Base-by-base conservation (phyloP, 108 stramenopile species). In the Fistulifera solaris region DNA sequence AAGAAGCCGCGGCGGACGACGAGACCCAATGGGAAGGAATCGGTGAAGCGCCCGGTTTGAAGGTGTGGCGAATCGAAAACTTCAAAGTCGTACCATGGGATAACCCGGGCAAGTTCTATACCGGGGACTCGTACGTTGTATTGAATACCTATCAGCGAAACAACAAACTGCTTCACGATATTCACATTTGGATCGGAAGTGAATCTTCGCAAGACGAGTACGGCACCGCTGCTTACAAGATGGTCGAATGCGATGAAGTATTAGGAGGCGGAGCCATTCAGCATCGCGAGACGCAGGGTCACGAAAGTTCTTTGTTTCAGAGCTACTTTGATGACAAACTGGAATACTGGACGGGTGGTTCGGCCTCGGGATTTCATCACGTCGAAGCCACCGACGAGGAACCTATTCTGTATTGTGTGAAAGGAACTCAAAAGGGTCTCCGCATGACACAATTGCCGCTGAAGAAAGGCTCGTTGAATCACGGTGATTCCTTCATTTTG, bases 241-340 rank as follows among this genome's bases (percentile, higher is more conserved):
- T 92, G 56, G 89, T 94, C 26, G 96, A 95, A 75, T 77, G 87
- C 41, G 96, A 97, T 63, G 91, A 94, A 31, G 50, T 65, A 7
- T 51, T 95, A 25, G 94, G 91, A 3, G 87, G 84, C 7, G 70
- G 59, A 13, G 72, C 93, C 13, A 74, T 95, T 19, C 94, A 97
- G 67, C 89, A 89, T 68, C 80, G 95, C 16, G 90, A 97, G 62
- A 63, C 82, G 0, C 74, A 93, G 67, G 91, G 93, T 15, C 44
- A 63, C 31, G 96, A 95, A 77, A 78, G 83, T 11, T 42, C 48
- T 25, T 56, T 63, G 17, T 96, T 96, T 62, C 40, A 68, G 27
- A 44, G 58, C 23, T 71, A 61, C 41, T 83, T 83, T 65, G 68
- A 63, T 8, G 47, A 66, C n/a, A 61, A 64, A 14, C 43, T 96